Evolutionary conservation across 768 basidiomycete species (phyloP).

Genomic region (Gyrodon lividus): DNA sequence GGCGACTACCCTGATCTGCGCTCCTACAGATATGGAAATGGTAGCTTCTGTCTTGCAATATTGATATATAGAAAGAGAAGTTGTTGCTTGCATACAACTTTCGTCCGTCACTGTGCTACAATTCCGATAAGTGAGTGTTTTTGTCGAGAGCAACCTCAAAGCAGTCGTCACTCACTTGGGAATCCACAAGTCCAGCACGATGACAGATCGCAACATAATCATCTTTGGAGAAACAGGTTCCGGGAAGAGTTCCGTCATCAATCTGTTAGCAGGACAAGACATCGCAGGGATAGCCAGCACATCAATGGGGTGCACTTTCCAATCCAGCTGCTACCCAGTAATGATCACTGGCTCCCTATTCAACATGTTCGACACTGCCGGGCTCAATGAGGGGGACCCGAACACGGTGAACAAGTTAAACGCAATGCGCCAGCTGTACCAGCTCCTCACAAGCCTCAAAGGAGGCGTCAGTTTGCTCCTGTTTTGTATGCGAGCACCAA

Average conservation of each 20-base stretch:
- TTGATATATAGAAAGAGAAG: neutral
- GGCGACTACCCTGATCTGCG: neutral
- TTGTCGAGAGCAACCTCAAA: too few species aligned
- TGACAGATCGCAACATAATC: constrained; percentile 19
- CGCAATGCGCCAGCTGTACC: constrained; percentile 14
- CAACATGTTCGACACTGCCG: constrained; percentile 3
- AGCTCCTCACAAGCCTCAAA: constrained; percentile 25
- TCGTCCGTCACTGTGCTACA: neutral
- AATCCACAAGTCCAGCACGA: neutral
- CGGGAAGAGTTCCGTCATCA: too few species aligned
- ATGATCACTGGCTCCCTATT: neutral
- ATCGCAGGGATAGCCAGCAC: constrained; percentile 4
- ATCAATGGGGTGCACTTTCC: constrained; percentile 21
- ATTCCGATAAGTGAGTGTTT: neutral
- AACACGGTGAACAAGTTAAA: constrained; percentile 3
- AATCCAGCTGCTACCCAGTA: neutral
- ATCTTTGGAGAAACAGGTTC: constrained; percentile 34
- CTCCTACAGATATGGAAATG: too few species aligned
- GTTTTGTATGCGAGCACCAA: constrained; percentile 32
- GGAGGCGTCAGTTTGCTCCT: constrained; percentile 35
- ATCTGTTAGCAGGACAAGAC: constrained; percentile 29
- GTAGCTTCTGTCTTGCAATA: neutral
- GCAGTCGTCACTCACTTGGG: neutral
- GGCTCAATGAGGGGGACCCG: constrained; percentile 12
- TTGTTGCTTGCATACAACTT: neutral